Conservation (phyloP, 179 eudicot genomes). For the Patellifolia procumbens region DNA sequence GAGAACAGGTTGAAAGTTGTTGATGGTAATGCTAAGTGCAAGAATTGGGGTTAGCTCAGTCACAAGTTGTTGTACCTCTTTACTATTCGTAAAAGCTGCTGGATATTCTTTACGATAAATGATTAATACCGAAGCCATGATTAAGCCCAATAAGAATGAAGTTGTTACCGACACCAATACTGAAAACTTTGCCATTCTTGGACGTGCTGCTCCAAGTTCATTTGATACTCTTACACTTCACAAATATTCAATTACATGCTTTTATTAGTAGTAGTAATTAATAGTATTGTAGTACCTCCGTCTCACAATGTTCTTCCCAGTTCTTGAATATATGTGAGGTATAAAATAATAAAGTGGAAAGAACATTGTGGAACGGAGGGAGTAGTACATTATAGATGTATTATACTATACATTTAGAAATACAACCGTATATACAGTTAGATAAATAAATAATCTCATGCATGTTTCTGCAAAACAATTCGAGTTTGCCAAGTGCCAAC, state of each 20-base stretch:
- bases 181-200: slow-evolving; percentile 51
- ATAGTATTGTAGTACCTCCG: no score
- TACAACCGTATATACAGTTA: no score
- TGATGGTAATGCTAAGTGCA: slow-evolving; percentile 32
- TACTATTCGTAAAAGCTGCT: slow-evolving; percentile 34
- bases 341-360: no score
- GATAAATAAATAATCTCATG: no score
- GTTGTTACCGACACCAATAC: slow-evolving; percentile 38
- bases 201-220: slow-evolving; percentile 55
- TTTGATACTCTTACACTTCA: slow-evolving; percentile 53
- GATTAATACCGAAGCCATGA: slow-evolving; percentile 25
- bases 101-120: slow-evolving; percentile 42
- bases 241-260: background rate
- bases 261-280: background rate
- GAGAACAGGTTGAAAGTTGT: slow-evolving; percentile 50
- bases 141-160: slow-evolving; percentile 35
- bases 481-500: no score
- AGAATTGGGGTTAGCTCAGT: slow-evolving; percentile 49
- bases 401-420: no score
- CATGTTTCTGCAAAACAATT: no score
- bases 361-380: no score
- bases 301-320: no score
- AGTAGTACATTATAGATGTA: no score
- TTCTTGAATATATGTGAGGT: no score
- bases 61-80: slow-evolving; percentile 38